A percentile compares a stretch with the other conserved stretches of the same genome.
phyloP scores from a whole-genome alignment of 2,329 filamentous ascomycete genomes.

The Aphanocladium album region DNA sequence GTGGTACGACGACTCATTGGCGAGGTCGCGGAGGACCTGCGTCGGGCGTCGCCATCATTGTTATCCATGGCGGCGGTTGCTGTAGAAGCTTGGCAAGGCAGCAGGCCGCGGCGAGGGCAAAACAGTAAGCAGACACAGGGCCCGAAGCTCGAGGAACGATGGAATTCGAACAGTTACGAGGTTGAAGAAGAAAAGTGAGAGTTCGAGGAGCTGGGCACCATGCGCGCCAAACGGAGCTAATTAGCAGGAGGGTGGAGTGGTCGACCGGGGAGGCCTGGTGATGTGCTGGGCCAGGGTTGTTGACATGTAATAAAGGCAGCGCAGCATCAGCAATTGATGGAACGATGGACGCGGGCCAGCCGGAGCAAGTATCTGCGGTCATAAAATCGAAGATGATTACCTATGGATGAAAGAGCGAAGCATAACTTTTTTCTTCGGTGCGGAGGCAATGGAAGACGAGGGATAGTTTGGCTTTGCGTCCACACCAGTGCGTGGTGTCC shows the following conservation, averaged over 20 bases:
- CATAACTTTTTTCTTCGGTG: too few relatives aligned
- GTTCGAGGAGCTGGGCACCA: not conserved
- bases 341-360: not conserved
- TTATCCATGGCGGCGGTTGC: slow-evolving; percentile 4
- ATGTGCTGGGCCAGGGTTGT: not conserved
- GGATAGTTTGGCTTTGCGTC: not conserved
- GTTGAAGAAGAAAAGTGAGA: not conserved
- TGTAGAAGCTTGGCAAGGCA: not conserved
- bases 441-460: not conserved
- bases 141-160: not conserved
- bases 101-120: not conserved
- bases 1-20: slow-evolving; percentile 44
- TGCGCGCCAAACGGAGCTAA: slow-evolving; percentile 4
- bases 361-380: not conserved
- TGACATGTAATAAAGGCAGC: not conserved
- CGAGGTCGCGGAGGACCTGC: slow-evolving; percentile 28
- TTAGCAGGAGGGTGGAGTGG: slow-evolving; percentile 6
- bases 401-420: not conserved
- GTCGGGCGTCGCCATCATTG: not conserved
- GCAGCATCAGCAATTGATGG: not conserved
- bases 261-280: slow-evolving; percentile 7
- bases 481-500: not conserved
- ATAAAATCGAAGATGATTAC: not conserved
- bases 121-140: not conserved
- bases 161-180: not conserved